Percentiles rank a stretch among this genome's conserved stretches.
Evolutionary conservation across 2,329 filamentous ascomycete species (phyloP).

Genomic region (Trichoderma lentiforme): DNA sequence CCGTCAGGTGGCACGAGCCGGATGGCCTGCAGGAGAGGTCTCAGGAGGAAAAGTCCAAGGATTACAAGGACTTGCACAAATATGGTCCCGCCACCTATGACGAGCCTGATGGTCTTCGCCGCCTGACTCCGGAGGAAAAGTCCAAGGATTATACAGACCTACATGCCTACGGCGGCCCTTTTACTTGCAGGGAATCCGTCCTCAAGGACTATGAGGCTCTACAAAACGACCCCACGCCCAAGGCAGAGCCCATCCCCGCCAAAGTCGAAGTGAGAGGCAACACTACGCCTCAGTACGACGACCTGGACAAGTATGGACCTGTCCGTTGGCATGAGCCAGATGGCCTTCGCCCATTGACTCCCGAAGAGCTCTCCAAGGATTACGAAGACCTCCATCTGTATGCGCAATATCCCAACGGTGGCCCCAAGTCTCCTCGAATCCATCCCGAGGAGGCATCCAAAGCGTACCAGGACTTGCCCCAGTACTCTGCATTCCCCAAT

Average conservation of each 20-base stretch:
- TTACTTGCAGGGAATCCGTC: conserved; percentile 32
- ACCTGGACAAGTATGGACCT: conserved; percentile 41
- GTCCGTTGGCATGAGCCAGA: conserved; percentile 39
- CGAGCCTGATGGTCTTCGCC: conserved; percentile 32
- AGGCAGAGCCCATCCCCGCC: conserved; percentile 37
- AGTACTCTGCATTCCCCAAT: conserved; percentile 32
- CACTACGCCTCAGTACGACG: conserved; percentile 37
- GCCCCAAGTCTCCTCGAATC: conserved; percentile 23
- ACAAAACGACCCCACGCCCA: conserved; percentile 30
- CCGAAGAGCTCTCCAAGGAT: conserved; percentile 35
- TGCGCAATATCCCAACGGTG: conserved; percentile 32
- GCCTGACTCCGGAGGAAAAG: conserved; percentile 28
- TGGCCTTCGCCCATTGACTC: conserved; percentile 34
- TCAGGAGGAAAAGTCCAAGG: conserved; percentile 34
- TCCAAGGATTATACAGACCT: conserved; percentile 36
- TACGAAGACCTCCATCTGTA: conserved; percentile 41
- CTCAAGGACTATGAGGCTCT: conserved; percentile 29
- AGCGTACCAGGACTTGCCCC: conserved; percentile 35
- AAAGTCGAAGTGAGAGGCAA: conserved; percentile 32
- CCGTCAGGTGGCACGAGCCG: conserved; percentile 32
- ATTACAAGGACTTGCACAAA: conserved; percentile 40
- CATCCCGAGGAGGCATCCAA: conserved; percentile 38
- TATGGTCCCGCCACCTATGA: conserved; percentile 35
- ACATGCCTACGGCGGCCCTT: conserved; percentile 34
- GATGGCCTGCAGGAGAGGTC: conserved; percentile 31